Base-by-base conservation (phyloP, 352 stramenopile genomes). In the Peronospora destructor region DNA sequence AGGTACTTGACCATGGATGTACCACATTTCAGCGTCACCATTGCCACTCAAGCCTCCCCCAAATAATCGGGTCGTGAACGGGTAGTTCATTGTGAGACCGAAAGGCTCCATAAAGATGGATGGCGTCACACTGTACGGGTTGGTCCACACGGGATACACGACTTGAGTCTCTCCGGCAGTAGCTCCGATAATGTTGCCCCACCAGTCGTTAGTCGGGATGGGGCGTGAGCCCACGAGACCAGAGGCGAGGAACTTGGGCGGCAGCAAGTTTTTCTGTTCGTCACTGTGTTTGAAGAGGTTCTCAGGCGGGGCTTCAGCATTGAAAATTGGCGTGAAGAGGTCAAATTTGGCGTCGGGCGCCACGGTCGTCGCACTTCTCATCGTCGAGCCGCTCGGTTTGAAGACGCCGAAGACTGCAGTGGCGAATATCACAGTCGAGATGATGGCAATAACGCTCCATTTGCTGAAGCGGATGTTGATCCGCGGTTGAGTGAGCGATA, bases 191-290 rank as follows among this genome's bases (percentile, higher is more conserved):
- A 87, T 61, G 53, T 85, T 87, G 38, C 71, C 73, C 76, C 76
- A 87, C 76, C 76, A 87, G 44, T 82, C 68, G 53, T 87, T 87
- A 19, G 76, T 87, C 14, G 74, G 74, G 38, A 85, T 82, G 12
- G 72, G 40, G 8, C 61, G 66, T 4, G 52, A 66, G 19, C 69
- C 72, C 21, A 80, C 61, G 13, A 75, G 17, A 0, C 65, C 67
- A 4, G 72, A n/a, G 0, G 69, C 65, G 17, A 84, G n/a, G 59
- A 71, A 84, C n/a, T 72, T 72, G 38, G 73, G 73, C 5, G 74
- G 71, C 28, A 78, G 39, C 40, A 79, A 59, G 14, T 50, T 64
- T 47, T 64, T 66, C 25, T 64, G 55, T 12, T 48, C 57, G 38
- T 66, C 57, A 0, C 59, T 72, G 55, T 68, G 49, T 12, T 55